A percentile compares a stretch with the other conserved stretches of the same genome.
Conservation (phyloP, 106 monocot genomes). For the Apostasia ramifera region DNA sequence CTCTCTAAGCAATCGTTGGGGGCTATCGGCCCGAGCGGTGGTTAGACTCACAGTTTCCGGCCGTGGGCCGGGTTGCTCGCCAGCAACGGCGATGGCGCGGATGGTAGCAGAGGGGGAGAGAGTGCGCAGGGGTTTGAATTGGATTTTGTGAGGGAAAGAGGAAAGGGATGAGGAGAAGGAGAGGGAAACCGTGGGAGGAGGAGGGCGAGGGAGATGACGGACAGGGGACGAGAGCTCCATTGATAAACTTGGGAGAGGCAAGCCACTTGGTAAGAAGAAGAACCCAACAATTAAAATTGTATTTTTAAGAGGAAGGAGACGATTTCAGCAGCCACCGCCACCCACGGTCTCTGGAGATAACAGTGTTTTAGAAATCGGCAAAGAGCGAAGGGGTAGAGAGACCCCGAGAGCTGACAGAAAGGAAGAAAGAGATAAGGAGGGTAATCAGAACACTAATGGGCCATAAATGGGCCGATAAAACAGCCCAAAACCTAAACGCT, state of each 20-base stretch:
- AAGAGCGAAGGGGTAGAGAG: too few species aligned
- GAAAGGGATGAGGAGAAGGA: conserved; percentile 54
- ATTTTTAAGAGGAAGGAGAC: not conserved
- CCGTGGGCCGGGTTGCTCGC: conserved; percentile 7
- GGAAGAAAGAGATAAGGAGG: too few species aligned
- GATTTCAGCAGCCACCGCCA: not conserved
- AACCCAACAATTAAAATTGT: conserved; percentile 1
- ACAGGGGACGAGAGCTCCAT: conserved; percentile 7
- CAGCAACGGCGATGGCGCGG: conserved; percentile 31
- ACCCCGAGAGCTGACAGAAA: too few species aligned
- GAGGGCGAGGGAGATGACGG: conserved; percentile 4
- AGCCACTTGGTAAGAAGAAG: not conserved
- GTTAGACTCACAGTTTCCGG: conserved; percentile 2
- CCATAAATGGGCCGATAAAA: too few species aligned
- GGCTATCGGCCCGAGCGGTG: conserved; percentile 55
- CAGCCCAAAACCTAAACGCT: too few species aligned
- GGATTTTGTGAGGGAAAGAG: conserved; percentile 9
- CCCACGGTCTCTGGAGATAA: too few species aligned
- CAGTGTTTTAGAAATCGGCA: too few species aligned
- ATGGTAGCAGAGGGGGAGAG: not conserved
- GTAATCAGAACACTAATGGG: too few species aligned
- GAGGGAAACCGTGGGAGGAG: conserved; percentile 13
- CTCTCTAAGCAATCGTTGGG: conserved; percentile 72
- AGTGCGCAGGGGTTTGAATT: not conserved
- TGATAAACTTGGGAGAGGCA: not conserved